These are phyloP conservation scores for Cutaneotrichosporon sp. DNA, from an alignment of 1,284 basidiomycete genomes.

Conservation along the genomic window DNA sequence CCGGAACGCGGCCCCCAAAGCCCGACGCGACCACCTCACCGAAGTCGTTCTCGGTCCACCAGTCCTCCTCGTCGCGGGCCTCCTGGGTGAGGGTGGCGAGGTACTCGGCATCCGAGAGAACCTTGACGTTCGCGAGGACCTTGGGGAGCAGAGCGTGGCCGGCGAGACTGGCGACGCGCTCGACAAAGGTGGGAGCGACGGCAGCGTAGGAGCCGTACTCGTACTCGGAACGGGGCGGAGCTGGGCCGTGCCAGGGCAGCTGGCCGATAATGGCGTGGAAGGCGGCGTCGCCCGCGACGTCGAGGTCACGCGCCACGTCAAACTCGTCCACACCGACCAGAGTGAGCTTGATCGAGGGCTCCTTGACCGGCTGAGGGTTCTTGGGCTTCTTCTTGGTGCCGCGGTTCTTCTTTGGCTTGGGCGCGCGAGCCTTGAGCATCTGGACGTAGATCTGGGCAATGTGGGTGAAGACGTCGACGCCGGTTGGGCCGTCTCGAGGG, in stretches of 20 bases:
- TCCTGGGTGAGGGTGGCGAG: background rate
- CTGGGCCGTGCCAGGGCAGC: background rate
- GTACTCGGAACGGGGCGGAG: no score
- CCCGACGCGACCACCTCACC: no score
- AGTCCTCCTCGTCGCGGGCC: background rate
- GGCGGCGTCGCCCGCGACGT: background rate
- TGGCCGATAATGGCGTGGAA: background rate
- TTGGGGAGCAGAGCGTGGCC: background rate
- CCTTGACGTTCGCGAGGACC: background rate
- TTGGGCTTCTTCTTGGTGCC: background rate
- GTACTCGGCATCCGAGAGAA: background rate
- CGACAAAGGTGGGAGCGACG: background rate
- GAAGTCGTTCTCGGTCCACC: background rate
- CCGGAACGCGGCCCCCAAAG: no score
- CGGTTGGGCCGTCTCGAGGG: no score
- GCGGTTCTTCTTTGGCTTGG: no score
- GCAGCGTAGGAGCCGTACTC: no score
- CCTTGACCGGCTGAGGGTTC: no score
- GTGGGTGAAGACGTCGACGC: no score
- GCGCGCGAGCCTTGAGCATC: no score
- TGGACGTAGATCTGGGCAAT: no score
- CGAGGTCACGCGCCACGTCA: background rate
- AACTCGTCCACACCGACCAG: background rate
- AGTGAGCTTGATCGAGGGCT: background rate
- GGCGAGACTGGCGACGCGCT: no score